A percentile compares a stretch with the other conserved stretches of the same genome.
Conservation (phyloP, 2,329 filamentous ascomycete genomes). For the Aspergillus ruber region DNA sequence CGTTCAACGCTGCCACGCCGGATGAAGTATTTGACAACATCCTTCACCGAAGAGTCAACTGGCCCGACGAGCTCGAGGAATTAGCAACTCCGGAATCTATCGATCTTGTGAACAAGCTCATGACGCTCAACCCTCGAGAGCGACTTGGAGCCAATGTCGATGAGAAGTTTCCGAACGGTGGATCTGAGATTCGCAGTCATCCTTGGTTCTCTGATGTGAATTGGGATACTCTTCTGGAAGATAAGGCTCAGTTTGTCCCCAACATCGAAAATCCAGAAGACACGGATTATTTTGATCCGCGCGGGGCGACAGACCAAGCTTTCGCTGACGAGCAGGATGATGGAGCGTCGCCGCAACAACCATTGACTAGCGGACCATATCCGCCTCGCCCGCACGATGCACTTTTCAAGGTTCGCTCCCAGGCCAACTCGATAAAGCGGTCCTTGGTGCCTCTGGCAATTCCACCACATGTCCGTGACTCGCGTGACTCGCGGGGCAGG, state of each 20-base stretch:
- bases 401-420: slow-evolving; percentile 77
- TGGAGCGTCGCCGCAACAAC: slow-evolving; percentile 66
- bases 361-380: slow-evolving; percentile 67
- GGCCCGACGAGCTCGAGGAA: slow-evolving; percentile 77
- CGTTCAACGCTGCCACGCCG: slow-evolving; percentile 83
- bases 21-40: slow-evolving; percentile 98
- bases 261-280: slow-evolving; percentile 90
- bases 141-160: slow-evolving; percentile 79
- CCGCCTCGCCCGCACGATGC: slow-evolving; percentile 90
- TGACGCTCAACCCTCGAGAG: slow-evolving; percentile 75
- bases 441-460: slow-evolving; percentile 94
- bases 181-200: slow-evolving; percentile 84
- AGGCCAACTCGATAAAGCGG: slow-evolving; percentile 82
- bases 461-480: slow-evolving; percentile 88
- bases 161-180: slow-evolving; percentile 75
- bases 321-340: slow-evolving; percentile 95
- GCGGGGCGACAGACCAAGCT: slow-evolving; percentile 83
- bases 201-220: slow-evolving; percentile 81
- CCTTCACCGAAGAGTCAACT: slow-evolving; percentile 77
- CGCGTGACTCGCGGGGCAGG: slow-evolving; percentile 78
- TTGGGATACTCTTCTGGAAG: slow-evolving; percentile 87
- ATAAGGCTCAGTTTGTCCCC: slow-evolving; percentile 92
- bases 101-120: slow-evolving; percentile 86
- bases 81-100: slow-evolving; percentile 81
- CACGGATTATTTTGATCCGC: slow-evolving; percentile 92